Evolutionary conservation across 768 basidiomycete genomes (phyloP).

Genomic region (Auriscalpium vulgare): DNA sequence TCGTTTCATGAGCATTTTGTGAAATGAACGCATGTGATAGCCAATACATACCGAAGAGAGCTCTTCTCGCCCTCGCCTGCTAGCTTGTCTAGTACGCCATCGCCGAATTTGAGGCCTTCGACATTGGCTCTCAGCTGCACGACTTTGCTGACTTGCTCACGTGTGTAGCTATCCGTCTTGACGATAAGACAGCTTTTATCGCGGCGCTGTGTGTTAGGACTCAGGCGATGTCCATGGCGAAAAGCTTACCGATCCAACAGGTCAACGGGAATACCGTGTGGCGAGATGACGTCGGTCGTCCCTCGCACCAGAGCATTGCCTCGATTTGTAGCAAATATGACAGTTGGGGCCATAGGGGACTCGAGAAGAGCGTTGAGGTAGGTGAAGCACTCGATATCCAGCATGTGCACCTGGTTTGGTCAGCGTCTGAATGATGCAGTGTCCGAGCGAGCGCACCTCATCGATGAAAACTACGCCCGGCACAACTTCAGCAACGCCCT

Average conservation of each 20-base stretch:
- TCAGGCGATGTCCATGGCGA: not conserved
- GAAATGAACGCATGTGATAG: not conserved
- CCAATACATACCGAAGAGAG: slow-evolving; percentile 58
- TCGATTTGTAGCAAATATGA: slow-evolving; percentile 93
- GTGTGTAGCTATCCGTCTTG: slow-evolving; percentile 76
- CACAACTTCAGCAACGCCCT: slow-evolving; percentile 95
- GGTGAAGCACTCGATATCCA: slow-evolving; percentile 99
- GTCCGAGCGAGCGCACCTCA: slow-evolving; percentile 52
- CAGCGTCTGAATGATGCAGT: not conserved
- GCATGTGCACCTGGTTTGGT: slow-evolving; percentile 83
- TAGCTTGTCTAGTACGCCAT: slow-evolving; percentile 71
- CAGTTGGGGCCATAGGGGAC: slow-evolving; percentile 94
- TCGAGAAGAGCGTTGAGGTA: slow-evolving; percentile 95
- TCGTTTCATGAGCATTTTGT: slow-evolving; percentile 4
- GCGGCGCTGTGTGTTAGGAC: not conserved
- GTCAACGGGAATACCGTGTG: slow-evolving; percentile 93
- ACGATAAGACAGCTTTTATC: slow-evolving; percentile 83
- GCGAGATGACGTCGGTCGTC: slow-evolving; percentile 83
- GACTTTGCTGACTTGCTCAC: slow-evolving; percentile 81
- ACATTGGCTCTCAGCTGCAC: slow-evolving; percentile 79
- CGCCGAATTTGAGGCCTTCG: slow-evolving; percentile 73
- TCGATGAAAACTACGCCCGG: slow-evolving; percentile 99
- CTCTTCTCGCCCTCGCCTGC: slow-evolving; percentile 77
- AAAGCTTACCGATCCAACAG: slow-evolving; percentile 73
- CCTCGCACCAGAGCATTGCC: slow-evolving; percentile 90